phyloP scores from a whole-genome alignment of 169 alveolate species.

The Besnoitia besnoiti region DNA sequence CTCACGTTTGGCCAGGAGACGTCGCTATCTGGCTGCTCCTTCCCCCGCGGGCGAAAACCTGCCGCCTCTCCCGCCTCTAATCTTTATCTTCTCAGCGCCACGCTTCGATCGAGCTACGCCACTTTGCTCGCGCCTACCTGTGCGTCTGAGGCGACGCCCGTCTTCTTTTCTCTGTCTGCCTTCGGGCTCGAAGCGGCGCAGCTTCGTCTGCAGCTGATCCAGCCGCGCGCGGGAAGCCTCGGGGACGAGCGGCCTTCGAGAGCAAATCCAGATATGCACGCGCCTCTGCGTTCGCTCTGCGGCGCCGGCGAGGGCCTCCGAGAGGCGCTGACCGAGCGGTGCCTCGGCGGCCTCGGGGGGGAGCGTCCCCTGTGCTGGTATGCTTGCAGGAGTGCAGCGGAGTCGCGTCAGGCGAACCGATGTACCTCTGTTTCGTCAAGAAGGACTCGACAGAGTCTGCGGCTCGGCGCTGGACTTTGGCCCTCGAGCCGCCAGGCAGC shows the following conservation, averaged over 20 bases:
- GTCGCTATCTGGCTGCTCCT: too few species aligned
- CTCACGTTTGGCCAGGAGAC: neutral
- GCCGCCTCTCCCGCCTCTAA: neutral
- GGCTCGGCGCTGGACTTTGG: too few species aligned
- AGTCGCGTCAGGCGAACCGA: neutral
- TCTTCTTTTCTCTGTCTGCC: neutral
- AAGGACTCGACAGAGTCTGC: too few species aligned
- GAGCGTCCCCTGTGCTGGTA: neutral
- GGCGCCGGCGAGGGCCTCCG: too few species aligned
- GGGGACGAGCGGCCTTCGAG: neutral
- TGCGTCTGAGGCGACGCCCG: neutral
- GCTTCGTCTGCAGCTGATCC: neutral
- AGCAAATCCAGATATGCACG: neutral
- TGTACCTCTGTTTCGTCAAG: neutral
- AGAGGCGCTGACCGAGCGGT: neutral
- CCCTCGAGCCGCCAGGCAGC: too few species aligned
- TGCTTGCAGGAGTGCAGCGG: neutral
- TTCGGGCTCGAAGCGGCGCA: neutral
- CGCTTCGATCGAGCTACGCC: neutral
- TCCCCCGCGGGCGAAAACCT: neutral
- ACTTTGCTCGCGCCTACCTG: neutral
- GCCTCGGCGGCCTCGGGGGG: neutral
- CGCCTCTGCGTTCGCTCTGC: neutral
- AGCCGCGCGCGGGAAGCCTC: neutral
- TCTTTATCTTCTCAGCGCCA: neutral